Base-by-base conservation (phyloP, 495 filamentous ascomycete genomes). In the Rhypophila decipiens region DNA sequence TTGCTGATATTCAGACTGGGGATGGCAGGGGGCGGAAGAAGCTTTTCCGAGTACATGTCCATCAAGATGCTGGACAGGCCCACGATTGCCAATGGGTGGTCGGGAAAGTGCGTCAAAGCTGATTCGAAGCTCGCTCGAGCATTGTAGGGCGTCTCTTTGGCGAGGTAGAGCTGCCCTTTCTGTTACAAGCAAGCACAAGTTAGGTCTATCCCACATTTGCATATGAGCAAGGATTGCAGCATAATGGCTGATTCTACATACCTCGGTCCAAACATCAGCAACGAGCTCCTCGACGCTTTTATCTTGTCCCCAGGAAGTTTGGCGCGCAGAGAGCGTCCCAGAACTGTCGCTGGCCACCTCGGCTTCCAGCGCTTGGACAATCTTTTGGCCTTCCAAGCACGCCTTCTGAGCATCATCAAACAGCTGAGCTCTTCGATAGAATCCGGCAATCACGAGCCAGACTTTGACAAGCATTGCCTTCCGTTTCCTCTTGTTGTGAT, bases 401-500 rank as follows among this genome's bases (percentile, higher is more conserved):
- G 93, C 88, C 40, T 82, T 85, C 34, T 75, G 73, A 1, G 87
- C 84, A 60, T 97, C 90, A 1, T 85, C 80, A 34, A 79, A 78
- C 62, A 90, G 79, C 1, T 74, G 80, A 10, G 90, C 88, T 38
- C 88, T 79, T 20, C 90, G 80, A 57, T 98, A 97, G 44, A 96
- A 79, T 0, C 83, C 83, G 2, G 87, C 83, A 39, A 95, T 90
- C 49, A 89, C 83, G 11, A 96, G 75, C 93, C 93, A 98, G 19
- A 95, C 80, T 44, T 80, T 82, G n/a, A 85, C 72, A 5, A 95
- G 74, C 55, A 84, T 64, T 4, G 73, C 74, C 27, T 74, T 74
- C 19, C 82, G 72, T 48, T 78, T 79, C 43, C 79, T 78, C 50
- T 76, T 72, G 35, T 63, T 58, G 51, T 79, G 72, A 0, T 69